Evolutionary conservation across 1,284 basidiomycete genomes (phyloP), one percentile per base, ranked within the genome.

Genomic region (Naganishia liquefaciens): DNA sequence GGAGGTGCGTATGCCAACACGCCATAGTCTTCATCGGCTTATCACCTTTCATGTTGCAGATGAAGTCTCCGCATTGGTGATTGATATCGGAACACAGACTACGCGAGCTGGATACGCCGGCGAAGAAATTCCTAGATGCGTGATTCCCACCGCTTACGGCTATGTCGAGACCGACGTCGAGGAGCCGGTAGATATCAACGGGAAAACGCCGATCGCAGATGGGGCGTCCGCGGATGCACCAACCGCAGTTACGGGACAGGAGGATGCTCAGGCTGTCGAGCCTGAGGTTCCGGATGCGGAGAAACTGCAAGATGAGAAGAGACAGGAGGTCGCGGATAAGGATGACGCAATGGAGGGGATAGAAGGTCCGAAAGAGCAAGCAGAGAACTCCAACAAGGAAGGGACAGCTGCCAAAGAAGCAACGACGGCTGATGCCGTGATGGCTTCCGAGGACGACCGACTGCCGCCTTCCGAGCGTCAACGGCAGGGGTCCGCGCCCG

Each of bases 61-160:
- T 69, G 77, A 79, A 67, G 93, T 99, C 52, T 91, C 93, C 55
- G 96, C 95, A 25, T 82, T 99, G 63, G 96, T 99, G 43, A 81
- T 99, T 62, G 96, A 99, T 81, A 89, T 97, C 74, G 96, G 96
- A 53, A 84, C 90, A 43, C 89, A 90, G 53, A 89, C 91, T 21
- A 82, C 93, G 66, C 88, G 95, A 74, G 93, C 91, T 25, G 96
- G 96, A 53, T 96, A 95, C 77, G 95, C 96, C 19, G 96, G 96
- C 55, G 95, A 99, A 79, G 96, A 99, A 75, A 87, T 90, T 17
- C 96, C 96, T 33, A 93, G 93, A 78, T 88, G 90, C 28, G 87
- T 98, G 68, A 86, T 96, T 67, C 91, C 96, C 1, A 90, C 93
- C 0, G 85, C 87, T 62, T 98, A 93, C 79, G 94, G 93, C 27